A percentile compares a stretch with the other conserved stretches of the same genome.
Evolutionary conservation across 1,284 basidiomycete genomes (phyloP).

Genomic region (Fomitopsis betulina): DNA sequence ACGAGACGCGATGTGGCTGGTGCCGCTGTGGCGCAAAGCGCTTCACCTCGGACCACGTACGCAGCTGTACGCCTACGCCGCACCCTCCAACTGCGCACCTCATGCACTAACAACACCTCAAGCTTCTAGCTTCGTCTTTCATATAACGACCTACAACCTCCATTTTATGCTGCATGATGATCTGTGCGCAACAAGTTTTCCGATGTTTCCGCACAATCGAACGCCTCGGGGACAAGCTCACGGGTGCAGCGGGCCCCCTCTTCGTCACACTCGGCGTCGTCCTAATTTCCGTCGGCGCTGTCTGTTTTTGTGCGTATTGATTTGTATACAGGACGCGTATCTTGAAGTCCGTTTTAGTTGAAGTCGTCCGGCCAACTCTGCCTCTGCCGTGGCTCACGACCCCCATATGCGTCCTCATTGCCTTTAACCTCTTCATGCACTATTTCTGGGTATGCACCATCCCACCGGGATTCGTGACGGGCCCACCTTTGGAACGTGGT

Average conservation of each 20-base stretch:
- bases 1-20: too few relatives aligned
- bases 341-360: slow-evolving; percentile 44
- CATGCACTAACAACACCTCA: not conserved
- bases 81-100: not conserved
- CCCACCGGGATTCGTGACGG: slow-evolving; percentile 67
- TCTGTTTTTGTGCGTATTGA: slow-evolving; percentile 70
- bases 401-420: slow-evolving; percentile 70
- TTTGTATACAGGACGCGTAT: too few relatives aligned
- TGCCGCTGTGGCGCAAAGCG: too few relatives aligned
- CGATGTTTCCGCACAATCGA: slow-evolving; percentile 84
- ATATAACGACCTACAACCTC: too few relatives aligned
- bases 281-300: slow-evolving; percentile 63
- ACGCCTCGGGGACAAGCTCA: slow-evolving; percentile 71
- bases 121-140: too few relatives aligned
- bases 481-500: slow-evolving; percentile 38
- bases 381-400: slow-evolving; percentile 51
- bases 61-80: too few relatives aligned
- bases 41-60: too few relatives aligned
- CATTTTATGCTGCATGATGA: slow-evolving; percentile 9
- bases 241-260: slow-evolving; percentile 86
- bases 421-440: slow-evolving; percentile 74
- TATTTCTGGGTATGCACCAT: slow-evolving; percentile 84
- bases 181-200: slow-evolving; percentile 51
- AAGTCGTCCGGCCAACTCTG: slow-evolving; percentile 60
- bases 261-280: slow-evolving; percentile 79